Evolutionary conservation across 139 green algal genomes (phyloP).

Genomic region (Picochlorum sp.): DNA sequence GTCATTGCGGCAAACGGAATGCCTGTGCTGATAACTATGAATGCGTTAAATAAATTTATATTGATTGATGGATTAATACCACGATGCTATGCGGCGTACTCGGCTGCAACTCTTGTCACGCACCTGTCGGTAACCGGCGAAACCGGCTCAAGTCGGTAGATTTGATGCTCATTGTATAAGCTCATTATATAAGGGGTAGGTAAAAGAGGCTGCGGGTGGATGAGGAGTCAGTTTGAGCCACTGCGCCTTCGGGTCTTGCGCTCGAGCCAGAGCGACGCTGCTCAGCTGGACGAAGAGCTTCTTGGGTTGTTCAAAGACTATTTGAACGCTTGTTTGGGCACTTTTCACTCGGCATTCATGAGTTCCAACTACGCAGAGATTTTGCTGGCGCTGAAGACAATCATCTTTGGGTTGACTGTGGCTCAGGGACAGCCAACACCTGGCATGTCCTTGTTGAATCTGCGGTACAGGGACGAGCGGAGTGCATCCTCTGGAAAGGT

Average conservation of each 20-base stretch:
- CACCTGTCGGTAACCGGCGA: too few relatives aligned
- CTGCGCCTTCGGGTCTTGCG: slow-evolving; percentile 45
- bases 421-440: slow-evolving; percentile 57
- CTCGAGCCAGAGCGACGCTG: slow-evolving; percentile 72
- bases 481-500: slow-evolving; percentile 50
- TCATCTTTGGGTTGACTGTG: slow-evolving; percentile 61
- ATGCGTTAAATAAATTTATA: neutral
- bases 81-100: too few relatives aligned
- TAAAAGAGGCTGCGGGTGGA: slow-evolving; percentile 14
- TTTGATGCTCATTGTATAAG: neutral
- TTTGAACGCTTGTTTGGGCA: slow-evolving; percentile 54
- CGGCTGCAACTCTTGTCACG: too few relatives aligned
- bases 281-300: slow-evolving; percentile 72
- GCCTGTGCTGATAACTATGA: slow-evolving; percentile 11
- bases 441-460: slow-evolving; percentile 79
- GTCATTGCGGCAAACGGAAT: slow-evolving; percentile 19
- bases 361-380: slow-evolving; percentile 45
- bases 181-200: slow-evolving; percentile 16
- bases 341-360: slow-evolving; percentile 7
- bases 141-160: too few relatives aligned
- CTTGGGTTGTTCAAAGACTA: slow-evolving; percentile 69
- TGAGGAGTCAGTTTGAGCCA: slow-evolving; percentile 4
- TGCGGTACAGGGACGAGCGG: slow-evolving; percentile 68
- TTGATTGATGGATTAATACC: too few relatives aligned
- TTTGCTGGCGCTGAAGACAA: slow-evolving; percentile 33